These are phyloP conservation scores for Blastobotrys serpentis DNA, from an alignment of 1,139 yeast genomes.

Conservation along the genomic window DNA sequence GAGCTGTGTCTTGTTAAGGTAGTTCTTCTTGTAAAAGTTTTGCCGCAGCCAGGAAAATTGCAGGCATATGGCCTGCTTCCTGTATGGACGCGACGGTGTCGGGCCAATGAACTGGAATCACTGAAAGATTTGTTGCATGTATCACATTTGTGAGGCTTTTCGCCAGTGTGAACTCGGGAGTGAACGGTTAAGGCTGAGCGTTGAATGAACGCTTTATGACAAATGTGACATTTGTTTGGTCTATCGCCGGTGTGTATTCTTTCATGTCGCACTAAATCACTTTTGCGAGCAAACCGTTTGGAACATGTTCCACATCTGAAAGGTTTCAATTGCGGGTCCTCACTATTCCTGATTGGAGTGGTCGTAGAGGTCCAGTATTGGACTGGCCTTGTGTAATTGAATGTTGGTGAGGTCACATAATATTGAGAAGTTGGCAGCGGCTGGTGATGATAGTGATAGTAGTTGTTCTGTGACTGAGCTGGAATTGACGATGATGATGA, in stretches of 20 bases:
- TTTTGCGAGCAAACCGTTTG: constrained; percentile 56
- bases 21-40: constrained; percentile 65
- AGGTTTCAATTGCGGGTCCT: constrained; percentile 21
- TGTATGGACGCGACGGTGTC: constrained; percentile 43
- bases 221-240: constrained; percentile 36
- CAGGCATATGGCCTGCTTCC: constrained; percentile 69
- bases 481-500: constrained; percentile 11
- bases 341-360: neutral
- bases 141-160: constrained; percentile 50
- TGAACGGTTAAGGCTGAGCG: constrained; percentile 73
- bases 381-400: neutral
- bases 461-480: neutral
- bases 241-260: constrained; percentile 86
- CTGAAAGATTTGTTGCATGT: constrained; percentile 40
- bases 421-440: neutral
- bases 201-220: constrained; percentile 61
- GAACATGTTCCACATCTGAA: constrained; percentile 31
- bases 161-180: constrained; percentile 82
- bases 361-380: neutral
- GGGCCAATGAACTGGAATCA: constrained; percentile 43
- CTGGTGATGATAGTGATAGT: neutral
- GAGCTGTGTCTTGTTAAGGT: constrained; percentile 67
- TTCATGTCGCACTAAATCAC: constrained; percentile 64
- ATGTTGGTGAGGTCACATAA: neutral
- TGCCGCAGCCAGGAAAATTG: constrained; percentile 63